These are phyloP conservation scores for Pyrus hybrid DNA, from an alignment of 331 rosid genomes.

Conservation along the genomic window DNA sequence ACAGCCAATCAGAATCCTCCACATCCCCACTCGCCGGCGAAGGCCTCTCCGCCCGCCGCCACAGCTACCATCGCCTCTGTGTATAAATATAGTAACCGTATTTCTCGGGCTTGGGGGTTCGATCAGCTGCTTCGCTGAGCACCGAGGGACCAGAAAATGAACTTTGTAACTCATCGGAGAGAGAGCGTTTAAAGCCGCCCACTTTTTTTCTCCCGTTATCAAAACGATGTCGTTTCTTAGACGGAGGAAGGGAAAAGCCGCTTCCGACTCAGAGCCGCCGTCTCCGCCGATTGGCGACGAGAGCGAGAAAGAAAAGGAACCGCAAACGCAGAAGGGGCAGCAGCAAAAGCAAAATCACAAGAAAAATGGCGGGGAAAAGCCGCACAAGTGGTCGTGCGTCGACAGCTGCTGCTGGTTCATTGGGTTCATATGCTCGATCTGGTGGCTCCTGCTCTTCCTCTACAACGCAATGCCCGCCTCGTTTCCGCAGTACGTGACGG, in stretches of 20 bases:
- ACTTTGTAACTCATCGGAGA: background rate
- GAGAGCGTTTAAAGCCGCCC: background rate
- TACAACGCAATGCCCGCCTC: conserved; percentile 90
- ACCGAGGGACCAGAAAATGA: background rate
- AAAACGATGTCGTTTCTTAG: conserved; percentile 53
- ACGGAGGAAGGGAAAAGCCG: conserved; percentile 38
- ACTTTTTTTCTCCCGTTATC: background rate
- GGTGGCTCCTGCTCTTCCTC: conserved; percentile 81
- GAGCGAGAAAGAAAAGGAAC: background rate
- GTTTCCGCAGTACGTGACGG: conserved; percentile 88
- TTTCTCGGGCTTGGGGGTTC: background rate
- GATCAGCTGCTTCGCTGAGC: background rate
- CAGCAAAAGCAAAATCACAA: background rate
- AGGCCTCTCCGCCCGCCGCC: too few species aligned
- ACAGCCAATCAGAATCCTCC: conserved; percentile 15
- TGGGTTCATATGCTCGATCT: conserved; percentile 59
- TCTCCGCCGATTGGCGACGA: conserved; percentile 6
- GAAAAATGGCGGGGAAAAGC: background rate
- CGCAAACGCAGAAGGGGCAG: background rate
- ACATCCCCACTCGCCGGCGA: conserved; percentile 4
- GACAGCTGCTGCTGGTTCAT: conserved; percentile 83
- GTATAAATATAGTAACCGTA: background rate
- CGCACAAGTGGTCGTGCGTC: conserved; percentile 52
- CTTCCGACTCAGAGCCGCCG: background rate
- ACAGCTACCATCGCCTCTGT: background rate